Conservation (phyloP, 2,329 filamentous ascomycete genomes). For the Emergomyces pasteurianus region DNA sequence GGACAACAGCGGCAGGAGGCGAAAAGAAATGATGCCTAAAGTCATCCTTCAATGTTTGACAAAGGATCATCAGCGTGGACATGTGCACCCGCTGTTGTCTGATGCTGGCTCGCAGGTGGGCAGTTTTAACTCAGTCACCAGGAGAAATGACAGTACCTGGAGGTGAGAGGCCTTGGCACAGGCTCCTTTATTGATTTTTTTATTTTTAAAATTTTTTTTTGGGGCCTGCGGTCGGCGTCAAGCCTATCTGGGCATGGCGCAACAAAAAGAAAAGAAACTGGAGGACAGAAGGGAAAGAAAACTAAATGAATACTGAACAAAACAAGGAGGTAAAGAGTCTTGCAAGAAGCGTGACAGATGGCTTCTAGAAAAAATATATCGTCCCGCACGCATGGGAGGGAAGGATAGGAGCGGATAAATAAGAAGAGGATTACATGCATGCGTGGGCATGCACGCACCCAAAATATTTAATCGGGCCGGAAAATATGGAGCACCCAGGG, state of each 20-base stretch:
- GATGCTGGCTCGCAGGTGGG: background rate
- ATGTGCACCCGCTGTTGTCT: background rate
- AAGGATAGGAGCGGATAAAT: too few relatives aligned
- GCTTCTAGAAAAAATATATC: too few relatives aligned
- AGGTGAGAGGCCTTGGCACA: background rate
- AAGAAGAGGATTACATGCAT: too few relatives aligned
- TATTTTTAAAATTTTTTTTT: too few relatives aligned
- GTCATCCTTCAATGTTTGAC: background rate
- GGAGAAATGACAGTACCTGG: conserved; percentile 1
- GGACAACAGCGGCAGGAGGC: background rate
- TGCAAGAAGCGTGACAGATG: background rate
- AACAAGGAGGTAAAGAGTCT: too few relatives aligned
- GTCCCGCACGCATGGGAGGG: too few relatives aligned
- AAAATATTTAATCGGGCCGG: too few relatives aligned
- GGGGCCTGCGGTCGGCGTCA: background rate
- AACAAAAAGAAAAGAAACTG: background rate
- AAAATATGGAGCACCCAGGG: too few relatives aligned
- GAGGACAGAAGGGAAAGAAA: background rate
- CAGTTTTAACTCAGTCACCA: conserved; percentile 1
- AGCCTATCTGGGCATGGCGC: background rate
- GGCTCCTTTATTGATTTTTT: background rate
- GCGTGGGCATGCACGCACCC: too few relatives aligned
- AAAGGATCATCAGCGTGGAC: background rate
- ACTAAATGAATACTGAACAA: too few relatives aligned
- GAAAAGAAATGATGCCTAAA: background rate